phyloP scores from a whole-genome alignment of 306 rosid genomes.

The Oxytropis ochrocephala region DNA sequence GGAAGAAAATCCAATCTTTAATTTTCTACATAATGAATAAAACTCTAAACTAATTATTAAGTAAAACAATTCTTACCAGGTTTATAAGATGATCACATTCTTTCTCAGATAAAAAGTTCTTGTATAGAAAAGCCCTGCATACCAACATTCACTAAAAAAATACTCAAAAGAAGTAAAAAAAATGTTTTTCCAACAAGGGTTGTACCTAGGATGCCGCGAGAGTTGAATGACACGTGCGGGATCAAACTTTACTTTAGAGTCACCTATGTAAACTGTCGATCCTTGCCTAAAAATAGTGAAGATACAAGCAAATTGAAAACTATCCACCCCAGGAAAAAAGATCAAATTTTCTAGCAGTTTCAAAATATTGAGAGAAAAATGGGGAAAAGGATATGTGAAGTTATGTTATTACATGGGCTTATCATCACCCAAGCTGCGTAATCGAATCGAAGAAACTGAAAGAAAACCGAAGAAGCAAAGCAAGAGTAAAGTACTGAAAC shows the following conservation, averaged over 20 bases:
- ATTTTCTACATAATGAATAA: too few relatives aligned
- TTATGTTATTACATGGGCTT: conserved; percentile 28
- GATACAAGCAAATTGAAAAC: background rate
- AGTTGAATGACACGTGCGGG: conserved; percentile 82
- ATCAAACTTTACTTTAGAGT: conserved; percentile 48
- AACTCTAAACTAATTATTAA: too few relatives aligned
- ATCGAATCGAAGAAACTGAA: conserved; percentile 36
- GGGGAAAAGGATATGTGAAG: background rate
- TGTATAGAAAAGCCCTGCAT: too few relatives aligned
- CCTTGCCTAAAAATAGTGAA: conserved; percentile 32
- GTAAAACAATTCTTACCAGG: too few relatives aligned
- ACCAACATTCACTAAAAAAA: background rate
- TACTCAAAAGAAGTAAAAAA: too few relatives aligned
- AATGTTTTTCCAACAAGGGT: too few relatives aligned
- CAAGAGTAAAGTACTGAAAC: conserved; percentile 15
- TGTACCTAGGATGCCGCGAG: conserved; percentile 61
- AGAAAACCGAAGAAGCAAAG: conserved; percentile 40
- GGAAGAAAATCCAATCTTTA: too few relatives aligned
- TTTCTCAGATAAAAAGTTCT: too few relatives aligned
- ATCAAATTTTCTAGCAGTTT: background rate
- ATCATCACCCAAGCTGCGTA: conserved; percentile 27
- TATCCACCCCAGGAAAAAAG: background rate
- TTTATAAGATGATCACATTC: too few relatives aligned
- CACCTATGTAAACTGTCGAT: conserved; percentile 40
- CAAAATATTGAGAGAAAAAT: background rate